Conservation (phyloP, 139 green algal species). For the Picochlorum costavermella region DNA sequence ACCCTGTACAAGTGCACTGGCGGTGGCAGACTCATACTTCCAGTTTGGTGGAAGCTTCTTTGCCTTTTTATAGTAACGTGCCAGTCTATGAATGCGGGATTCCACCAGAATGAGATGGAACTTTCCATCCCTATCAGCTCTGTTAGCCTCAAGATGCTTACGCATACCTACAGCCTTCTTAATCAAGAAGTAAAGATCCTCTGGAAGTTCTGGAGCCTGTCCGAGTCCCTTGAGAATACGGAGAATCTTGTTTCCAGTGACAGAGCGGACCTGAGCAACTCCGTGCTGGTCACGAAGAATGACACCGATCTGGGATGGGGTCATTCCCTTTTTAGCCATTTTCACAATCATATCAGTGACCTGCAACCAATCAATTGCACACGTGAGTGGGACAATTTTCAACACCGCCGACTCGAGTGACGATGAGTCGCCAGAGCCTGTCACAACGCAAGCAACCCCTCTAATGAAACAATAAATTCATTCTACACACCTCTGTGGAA, state of each 20-base stretch:
- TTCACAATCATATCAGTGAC: constrained; percentile 89
- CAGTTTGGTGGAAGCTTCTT: constrained; percentile 79
- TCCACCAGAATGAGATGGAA: constrained; percentile 87
- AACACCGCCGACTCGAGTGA: background rate
- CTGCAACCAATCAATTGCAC: constrained; percentile 24
- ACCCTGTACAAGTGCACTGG: constrained; percentile 71
- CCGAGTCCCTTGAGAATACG: constrained; percentile 90
- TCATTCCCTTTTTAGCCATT: constrained; percentile 96
- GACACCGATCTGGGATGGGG: constrained; percentile 95
- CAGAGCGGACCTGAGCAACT: constrained; percentile 76
- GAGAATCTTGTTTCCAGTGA: constrained; percentile 95
- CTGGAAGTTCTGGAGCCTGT: constrained; percentile 92
- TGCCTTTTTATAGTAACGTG: constrained; percentile 95
- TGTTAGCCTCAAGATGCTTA: constrained; percentile 97
- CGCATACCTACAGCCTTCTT: constrained; percentile 97
- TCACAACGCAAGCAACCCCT: background rate
- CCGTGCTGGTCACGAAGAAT: constrained; percentile 91
- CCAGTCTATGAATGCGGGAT: constrained; percentile 95
- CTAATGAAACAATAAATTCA: background rate
- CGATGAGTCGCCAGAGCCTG: too few relatives aligned
- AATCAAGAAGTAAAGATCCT: constrained; percentile 99
- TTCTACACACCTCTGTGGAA: constrained; percentile 44
- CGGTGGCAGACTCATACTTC: constrained; percentile 95
- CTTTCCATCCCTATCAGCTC: constrained; percentile 86
- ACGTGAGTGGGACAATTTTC: background rate